A percentile compares a stretch with the other conserved stretches of the same genome.
These are phyloP conservation scores for Rhizoctonia solani DNA, from an alignment of 1,284 basidiomycete genomes.

Conservation along the genomic window DNA sequence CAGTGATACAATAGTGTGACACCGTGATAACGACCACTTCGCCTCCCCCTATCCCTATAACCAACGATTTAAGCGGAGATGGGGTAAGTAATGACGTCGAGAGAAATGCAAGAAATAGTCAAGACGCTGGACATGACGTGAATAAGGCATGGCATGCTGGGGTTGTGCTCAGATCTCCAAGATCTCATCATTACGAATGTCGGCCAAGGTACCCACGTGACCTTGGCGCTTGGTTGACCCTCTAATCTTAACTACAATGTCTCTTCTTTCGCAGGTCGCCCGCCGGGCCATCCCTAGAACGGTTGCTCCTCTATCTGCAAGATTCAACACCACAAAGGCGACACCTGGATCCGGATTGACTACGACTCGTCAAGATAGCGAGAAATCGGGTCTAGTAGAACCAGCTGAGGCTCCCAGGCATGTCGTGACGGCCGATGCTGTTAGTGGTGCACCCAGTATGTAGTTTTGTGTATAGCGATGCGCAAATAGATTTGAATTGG, in stretches of 20 bases:
- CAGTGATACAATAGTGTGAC: too few relatives aligned
- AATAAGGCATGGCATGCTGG: too few relatives aligned
- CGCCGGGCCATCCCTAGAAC: conserved; percentile 27
- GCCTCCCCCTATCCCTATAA: too few relatives aligned
- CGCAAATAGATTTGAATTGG: not conserved
- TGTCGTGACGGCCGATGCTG: conserved; percentile 70
- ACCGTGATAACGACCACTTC: too few relatives aligned
- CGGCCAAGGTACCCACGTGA: not conserved
- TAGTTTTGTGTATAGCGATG: conserved; percentile 22
- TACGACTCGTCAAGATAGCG: conserved; percentile 25
- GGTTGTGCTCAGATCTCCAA: too few relatives aligned
- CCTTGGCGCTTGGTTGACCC: conserved; percentile 8
- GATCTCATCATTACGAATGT: not conserved
- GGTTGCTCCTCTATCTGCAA: conserved; percentile 15
- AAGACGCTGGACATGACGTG: too few relatives aligned
- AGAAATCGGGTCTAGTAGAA: conserved; percentile 34
- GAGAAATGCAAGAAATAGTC: too few relatives aligned
- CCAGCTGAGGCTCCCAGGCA: conserved; percentile 48
- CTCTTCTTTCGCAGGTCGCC: conserved; percentile 33
- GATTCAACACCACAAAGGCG: conserved; percentile 24
- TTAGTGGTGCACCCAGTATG: conserved; percentile 79
- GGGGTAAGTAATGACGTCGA: too few relatives aligned
- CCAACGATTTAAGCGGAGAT: too few relatives aligned
- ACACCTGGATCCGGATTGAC: conserved; percentile 34
- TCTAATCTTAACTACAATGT: conserved; percentile 28